Evolutionary conservation across 225 moss, liverwort and hornwort genomes (phyloP).

Genomic region (Neckera pumila): DNA sequence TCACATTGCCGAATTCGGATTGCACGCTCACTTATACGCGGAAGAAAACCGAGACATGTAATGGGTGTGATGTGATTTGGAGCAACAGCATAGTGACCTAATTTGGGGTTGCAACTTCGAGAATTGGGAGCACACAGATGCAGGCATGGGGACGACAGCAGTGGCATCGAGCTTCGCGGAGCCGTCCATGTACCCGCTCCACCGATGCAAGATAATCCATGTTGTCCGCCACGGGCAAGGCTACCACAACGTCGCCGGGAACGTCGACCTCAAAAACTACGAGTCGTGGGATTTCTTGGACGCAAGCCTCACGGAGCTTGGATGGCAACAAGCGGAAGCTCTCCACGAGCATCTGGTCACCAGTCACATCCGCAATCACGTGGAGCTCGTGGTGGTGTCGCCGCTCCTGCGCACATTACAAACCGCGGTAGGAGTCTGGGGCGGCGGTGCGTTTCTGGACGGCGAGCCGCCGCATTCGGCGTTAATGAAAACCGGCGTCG

Average conservation of each 20-base stretch:
- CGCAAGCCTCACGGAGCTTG: slow-evolving; percentile 50
- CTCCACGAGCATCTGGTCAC: slow-evolving; percentile 30
- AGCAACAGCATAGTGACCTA: not conserved
- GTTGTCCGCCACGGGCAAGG: slow-evolving; percentile 67
- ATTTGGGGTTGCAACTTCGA: not conserved
- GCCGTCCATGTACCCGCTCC: slow-evolving; percentile 26
- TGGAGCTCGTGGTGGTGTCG: slow-evolving; percentile 68
- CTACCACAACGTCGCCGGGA: slow-evolving; percentile 66
- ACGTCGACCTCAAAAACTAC: slow-evolving; percentile 32
- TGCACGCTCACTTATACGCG: not conserved
- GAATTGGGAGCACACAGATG: not conserved
- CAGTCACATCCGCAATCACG: slow-evolving; percentile 26
- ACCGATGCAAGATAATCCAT: slow-evolving; percentile 53
- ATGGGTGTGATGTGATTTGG: not conserved
- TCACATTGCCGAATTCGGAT: not conserved
- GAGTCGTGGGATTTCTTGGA: slow-evolving; percentile 51
- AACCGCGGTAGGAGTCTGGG: slow-evolving; percentile 62
- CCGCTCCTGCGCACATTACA: slow-evolving; percentile 63
- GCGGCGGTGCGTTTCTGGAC: slow-evolving; percentile 34
- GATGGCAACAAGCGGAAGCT: slow-evolving; percentile 34
- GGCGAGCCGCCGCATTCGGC: slow-evolving; percentile 21
- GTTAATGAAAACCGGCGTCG: slow-evolving; percentile 44
- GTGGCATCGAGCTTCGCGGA: slow-evolving; percentile 13
- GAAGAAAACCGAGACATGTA: not conserved
- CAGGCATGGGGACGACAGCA: slow-evolving; percentile 13